phyloP scores from a whole-genome alignment of 805 yeast genomes.

The Zygotorulaspora danielsina region DNA sequence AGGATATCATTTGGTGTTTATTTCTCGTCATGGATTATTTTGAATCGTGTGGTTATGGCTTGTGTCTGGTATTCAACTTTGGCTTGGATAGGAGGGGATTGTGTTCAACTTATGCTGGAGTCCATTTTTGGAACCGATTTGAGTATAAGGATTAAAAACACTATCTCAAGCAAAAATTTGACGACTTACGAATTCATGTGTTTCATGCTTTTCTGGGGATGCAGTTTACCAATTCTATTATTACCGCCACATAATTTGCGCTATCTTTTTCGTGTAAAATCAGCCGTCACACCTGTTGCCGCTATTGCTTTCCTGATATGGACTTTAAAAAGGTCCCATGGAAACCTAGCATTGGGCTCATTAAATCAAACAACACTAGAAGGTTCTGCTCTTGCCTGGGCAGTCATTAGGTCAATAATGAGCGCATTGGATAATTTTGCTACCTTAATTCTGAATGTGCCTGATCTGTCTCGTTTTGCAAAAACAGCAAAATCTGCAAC shows the following conservation, averaged over 20 bases:
- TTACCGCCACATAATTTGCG: constrained; percentile 78
- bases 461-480: constrained; percentile 85
- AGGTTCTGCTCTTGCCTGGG: constrained; percentile 64
- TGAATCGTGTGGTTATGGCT: constrained; percentile 86
- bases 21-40: constrained; percentile 83
- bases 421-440: constrained; percentile 82
- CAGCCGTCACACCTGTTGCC: constrained; percentile 74
- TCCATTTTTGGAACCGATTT: constrained; percentile 71
- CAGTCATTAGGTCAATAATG: constrained; percentile 72
- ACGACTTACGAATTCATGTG: constrained; percentile 68
- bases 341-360: constrained; percentile 40
- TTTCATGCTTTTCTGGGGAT: constrained; percentile 79
- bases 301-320: constrained; percentile 80
- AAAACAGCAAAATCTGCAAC: constrained; percentile 47
- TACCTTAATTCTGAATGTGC: constrained; percentile 81
- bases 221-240: constrained; percentile 76
- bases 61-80: constrained; percentile 88
- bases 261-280: constrained; percentile 78
- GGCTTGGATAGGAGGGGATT: constrained; percentile 79
- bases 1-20: constrained; percentile 83
- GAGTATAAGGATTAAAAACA: constrained; percentile 58
- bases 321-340: constrained; percentile 76
- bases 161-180: constrained; percentile 52
- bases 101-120: constrained; percentile 73
- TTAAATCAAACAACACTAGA: constrained; percentile 17